phyloP scores from a whole-genome alignment of 1,139 yeast genomes.

The Pichia sp. region DNA sequence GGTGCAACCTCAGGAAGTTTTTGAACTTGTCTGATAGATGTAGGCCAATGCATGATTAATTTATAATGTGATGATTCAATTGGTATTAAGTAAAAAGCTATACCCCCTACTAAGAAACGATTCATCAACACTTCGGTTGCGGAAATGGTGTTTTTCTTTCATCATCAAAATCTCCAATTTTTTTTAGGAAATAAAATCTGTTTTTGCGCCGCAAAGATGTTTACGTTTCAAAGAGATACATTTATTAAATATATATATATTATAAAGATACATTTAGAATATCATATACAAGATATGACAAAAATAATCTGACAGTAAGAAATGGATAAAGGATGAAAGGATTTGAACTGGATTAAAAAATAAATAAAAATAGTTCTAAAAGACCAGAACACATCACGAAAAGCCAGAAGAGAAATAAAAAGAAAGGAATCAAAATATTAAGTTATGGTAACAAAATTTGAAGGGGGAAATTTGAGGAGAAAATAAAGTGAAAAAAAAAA shows the following conservation, averaged over 20 bases:
- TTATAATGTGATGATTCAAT: no score
- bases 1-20: conserved; percentile 24
- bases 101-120: no score
- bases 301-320: conserved; percentile 6
- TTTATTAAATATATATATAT: conserved; percentile 6
- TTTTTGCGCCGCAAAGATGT: not conserved
- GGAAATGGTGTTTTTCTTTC: no score
- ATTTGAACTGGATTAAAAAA: conserved; percentile 2
- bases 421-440: conserved; percentile 4
- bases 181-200: not conserved
- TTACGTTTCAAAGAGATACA: conserved; percentile 1
- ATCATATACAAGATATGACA: not conserved
- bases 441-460: not conserved
- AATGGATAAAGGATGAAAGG: conserved; percentile 2
- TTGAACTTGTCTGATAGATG: conserved; percentile 21
- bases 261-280: conserved; percentile 12
- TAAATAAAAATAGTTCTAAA: conserved; percentile 5
- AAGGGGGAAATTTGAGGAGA: not conserved
- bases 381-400: conserved; percentile 7
- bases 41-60: conserved; percentile 28
- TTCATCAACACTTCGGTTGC: no score
- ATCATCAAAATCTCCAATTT: no score
- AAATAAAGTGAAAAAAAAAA: conserved; percentile 5
- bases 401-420: conserved; percentile 7
- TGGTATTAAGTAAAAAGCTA: no score